Base-by-base conservation (phyloP, 192 early-diverging fungal species). In the Entomortierella lignicola region DNA sequence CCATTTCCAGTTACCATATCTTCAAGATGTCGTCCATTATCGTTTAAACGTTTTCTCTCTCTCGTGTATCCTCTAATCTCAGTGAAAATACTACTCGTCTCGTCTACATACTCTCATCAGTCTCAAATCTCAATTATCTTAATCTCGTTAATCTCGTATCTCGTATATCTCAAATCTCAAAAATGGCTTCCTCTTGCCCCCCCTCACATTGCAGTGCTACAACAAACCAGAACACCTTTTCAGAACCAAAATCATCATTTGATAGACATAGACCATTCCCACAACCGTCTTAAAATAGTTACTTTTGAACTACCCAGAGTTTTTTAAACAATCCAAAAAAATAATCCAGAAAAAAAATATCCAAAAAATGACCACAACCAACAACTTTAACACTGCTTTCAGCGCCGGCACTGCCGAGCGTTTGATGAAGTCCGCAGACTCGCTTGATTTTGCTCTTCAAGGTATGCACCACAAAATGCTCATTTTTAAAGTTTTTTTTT, bases 11-110 rank as follows among this genome's bases (percentile, higher is more conserved):
- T 70, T 30, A 58, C 27, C 44, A 60, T 53, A 54, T 70, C 60
- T 42, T 26, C 75, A 79, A 79, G 67, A 79, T 79, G 75, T 79
- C 63, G 75, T 79, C 75, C 75, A 79, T 79, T 62, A 79, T 79
- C 56, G 75, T 70, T 79, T 79, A 79, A 79, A 59, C 67, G 67
- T 65, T 79, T 69, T 44, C 39, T 63, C 30, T 60, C 30, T 61
- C 68, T 60, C 61, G 51, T 18, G 8, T 57, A 47, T 42, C 20
- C 63, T 25, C 39, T 48, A 25, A 31, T 37, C 51, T 60, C 55
- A 59, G 57, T 73, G 31, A 60, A 64, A 73, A 52, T 34, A 60
- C 27, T 34, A 23, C 34, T 48, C 23, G 37, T 58, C 37, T 43
- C 52, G 8, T 23, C 5, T 47, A 12, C 20, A 54, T 41, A 7